phyloP scores from a whole-genome alignment of 2,329 filamentous ascomycete genomes.

The Parastagonospora nodorum region DNA sequence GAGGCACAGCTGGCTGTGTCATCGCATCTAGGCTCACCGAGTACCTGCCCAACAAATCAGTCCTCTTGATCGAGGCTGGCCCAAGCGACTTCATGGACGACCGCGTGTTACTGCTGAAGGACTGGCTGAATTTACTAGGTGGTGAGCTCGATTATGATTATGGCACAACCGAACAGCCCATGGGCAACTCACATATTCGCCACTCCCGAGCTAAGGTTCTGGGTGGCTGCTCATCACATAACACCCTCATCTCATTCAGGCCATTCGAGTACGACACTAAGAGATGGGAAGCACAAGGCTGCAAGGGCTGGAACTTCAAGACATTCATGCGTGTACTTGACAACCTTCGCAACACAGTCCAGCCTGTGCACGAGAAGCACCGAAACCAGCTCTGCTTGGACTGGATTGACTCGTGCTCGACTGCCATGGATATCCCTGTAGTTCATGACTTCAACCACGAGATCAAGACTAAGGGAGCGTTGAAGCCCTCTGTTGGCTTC shows the following conservation, averaged over 20 bases:
- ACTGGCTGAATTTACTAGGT: slow-evolving; percentile 84
- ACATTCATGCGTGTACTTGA: slow-evolving; percentile 81
- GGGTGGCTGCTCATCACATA: slow-evolving; percentile 91
- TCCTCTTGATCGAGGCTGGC: slow-evolving; percentile 85
- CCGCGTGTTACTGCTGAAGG: slow-evolving; percentile 81
- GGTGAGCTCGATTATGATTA: slow-evolving; percentile 91
- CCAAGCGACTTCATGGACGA: slow-evolving; percentile 90
- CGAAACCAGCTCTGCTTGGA: slow-evolving; percentile 90
- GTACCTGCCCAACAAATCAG: slow-evolving; percentile 80
- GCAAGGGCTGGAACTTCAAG: slow-evolving; percentile 84
- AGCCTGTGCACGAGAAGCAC: slow-evolving; percentile 83
- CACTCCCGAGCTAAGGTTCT: slow-evolving; percentile 92
- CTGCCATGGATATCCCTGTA: slow-evolving; percentile 78
- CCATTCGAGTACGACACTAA: slow-evolving; percentile 88
- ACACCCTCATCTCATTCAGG: slow-evolving; percentile 90
- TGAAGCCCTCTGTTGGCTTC: slow-evolving; percentile 82
- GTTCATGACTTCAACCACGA: slow-evolving; percentile 86
- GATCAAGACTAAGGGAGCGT: slow-evolving; percentile 72
- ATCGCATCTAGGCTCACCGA: slow-evolving; percentile 78
- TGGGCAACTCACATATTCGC: slow-evolving; percentile 87
- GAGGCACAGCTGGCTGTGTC: slow-evolving; percentile 85
- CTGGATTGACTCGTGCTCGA: slow-evolving; percentile 82
- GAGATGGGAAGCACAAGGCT: slow-evolving; percentile 81
- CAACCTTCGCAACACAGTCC: slow-evolving; percentile 86
- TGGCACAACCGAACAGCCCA: slow-evolving; percentile 85